Percentiles rank a stretch among this genome's conserved stretches.
These are phyloP conservation scores for Ascomycota sp. DNA, from an alignment of 2,329 filamentous ascomycete genomes.

Conservation along the genomic window DNA sequence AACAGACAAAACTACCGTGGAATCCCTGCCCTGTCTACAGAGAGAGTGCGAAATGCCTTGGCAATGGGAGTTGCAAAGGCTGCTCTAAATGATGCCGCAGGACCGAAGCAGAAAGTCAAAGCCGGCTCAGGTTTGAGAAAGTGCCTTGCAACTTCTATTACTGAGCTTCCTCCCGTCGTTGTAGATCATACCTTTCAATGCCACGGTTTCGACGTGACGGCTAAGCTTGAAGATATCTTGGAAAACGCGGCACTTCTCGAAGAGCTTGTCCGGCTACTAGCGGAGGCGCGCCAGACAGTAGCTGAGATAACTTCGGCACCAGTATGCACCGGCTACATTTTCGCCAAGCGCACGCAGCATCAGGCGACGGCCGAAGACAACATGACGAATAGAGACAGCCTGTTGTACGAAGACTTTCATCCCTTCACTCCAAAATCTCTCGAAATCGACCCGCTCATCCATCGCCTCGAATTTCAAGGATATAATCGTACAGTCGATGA, in stretches of 20 bases:
- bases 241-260: constrained; percentile 43
- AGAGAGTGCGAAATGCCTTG: constrained; percentile 50
- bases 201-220: constrained; percentile 46
- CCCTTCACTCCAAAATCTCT: constrained; percentile 76
- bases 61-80: constrained; percentile 42
- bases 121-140: constrained; percentile 57
- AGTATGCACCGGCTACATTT: constrained; percentile 63
- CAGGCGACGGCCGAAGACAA: constrained; percentile 12
- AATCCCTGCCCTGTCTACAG: constrained; percentile 52
- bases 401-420: constrained; percentile 88
- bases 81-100: constrained; percentile 18
- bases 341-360: constrained; percentile 42
- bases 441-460: constrained; percentile 40
- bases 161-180: constrained; percentile 71
- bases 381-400: constrained; percentile 18
- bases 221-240: constrained; percentile 49
- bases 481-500: constrained; percentile 92
- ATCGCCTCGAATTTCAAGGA: constrained; percentile 56
- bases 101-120: constrained; percentile 55
- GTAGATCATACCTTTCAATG: constrained; percentile 67
- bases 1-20: constrained; percentile 69
- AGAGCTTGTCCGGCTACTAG: constrained; percentile 44
- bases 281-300: constrained; percentile 49
- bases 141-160: constrained; percentile 64
- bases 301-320: constrained; percentile 46